Conservation (phyloP, 2,329 filamentous ascomycete species). For the Xylariaceae sp. region DNA sequence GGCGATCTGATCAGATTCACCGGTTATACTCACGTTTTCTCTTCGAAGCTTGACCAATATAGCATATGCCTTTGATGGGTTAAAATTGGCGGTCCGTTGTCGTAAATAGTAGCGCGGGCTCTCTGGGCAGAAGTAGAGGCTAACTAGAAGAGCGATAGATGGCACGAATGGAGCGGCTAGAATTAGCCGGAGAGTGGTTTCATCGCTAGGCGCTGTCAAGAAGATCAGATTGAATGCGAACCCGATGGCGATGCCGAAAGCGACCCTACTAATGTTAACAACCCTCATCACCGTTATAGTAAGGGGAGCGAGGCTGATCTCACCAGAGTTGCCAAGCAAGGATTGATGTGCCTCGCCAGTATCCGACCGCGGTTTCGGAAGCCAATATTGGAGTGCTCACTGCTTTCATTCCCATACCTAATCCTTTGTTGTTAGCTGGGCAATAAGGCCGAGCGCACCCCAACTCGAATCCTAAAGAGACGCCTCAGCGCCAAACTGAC, state of each 20-base stretch:
- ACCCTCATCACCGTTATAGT: not conserved
- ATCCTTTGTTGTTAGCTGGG: not conserved
- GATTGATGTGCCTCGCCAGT: constrained; percentile 55
- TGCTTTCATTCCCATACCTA: constrained; percentile 56
- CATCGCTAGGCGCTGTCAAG: constrained; percentile 29
- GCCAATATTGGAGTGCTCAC: constrained; percentile 55
- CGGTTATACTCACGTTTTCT: constrained; percentile 38
- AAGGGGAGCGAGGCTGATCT: not conserved
- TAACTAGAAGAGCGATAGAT: constrained; percentile 41
- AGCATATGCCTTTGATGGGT: constrained; percentile 42
- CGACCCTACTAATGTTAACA: constrained; percentile 28
- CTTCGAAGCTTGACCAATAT: constrained; percentile 45
- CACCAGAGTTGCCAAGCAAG: constrained; percentile 52
- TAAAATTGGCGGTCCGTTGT: constrained; percentile 42
- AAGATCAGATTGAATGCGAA: constrained; percentile 45
- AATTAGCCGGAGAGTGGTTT: constrained; percentile 40
- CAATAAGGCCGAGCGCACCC: not conserved
- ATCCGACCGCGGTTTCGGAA: constrained; percentile 53
- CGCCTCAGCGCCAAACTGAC: constrained; percentile 35
- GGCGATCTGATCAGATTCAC: not conserved
- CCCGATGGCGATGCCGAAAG: constrained; percentile 35
- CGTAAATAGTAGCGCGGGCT: constrained; percentile 49
- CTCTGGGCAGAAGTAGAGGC: constrained; percentile 47
- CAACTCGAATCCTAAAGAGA: not conserved
- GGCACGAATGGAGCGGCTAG: constrained; percentile 46